A percentile compares a stretch with the other conserved stretches of the same genome.
phyloP scores from a whole-genome alignment of 2,329 filamentous ascomycete species.

The Clarireedia paspali region DNA sequence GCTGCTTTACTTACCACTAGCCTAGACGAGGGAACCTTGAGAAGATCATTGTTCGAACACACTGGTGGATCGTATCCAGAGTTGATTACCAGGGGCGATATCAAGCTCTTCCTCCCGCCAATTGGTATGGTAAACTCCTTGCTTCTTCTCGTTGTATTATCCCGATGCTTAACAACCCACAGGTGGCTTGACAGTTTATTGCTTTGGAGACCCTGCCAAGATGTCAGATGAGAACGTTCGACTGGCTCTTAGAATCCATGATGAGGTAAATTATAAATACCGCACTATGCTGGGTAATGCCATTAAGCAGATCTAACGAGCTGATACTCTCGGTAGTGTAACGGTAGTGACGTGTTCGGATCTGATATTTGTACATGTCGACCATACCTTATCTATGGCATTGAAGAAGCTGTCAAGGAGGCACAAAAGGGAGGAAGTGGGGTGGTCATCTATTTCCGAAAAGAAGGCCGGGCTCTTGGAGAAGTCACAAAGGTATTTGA shows the following conservation, averaged over 20 bases:
- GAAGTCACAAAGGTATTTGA: constrained; percentile 55
- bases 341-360: constrained; percentile 94
- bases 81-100: constrained; percentile 86
- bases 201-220: constrained; percentile 89
- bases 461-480: constrained; percentile 88
- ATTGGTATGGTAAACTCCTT: constrained; percentile 65
- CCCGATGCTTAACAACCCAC: constrained; percentile 8
- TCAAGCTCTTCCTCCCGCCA: constrained; percentile 91
- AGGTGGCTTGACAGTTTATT: constrained; percentile 82
- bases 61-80: constrained; percentile 96
- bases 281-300: constrained; percentile 1
- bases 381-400: constrained; percentile 92
- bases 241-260: constrained; percentile 78
- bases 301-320: constrained; percentile 8
- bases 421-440: constrained; percentile 54
- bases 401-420: constrained; percentile 95
- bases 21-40: constrained; percentile 80
- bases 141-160: constrained; percentile 46
- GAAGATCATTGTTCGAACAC: constrained; percentile 85
- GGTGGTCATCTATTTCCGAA: constrained; percentile 90
- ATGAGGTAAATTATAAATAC: constrained; percentile 34
- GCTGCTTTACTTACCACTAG: constrained; percentile 55
- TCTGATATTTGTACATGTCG: constrained; percentile 97
- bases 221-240: constrained; percentile 80
- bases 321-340: constrained; percentile 50